These are phyloP conservation scores for Hypoxylon subgilvum DNA, from an alignment of 495 filamentous ascomycete species.

Conservation along the genomic window DNA sequence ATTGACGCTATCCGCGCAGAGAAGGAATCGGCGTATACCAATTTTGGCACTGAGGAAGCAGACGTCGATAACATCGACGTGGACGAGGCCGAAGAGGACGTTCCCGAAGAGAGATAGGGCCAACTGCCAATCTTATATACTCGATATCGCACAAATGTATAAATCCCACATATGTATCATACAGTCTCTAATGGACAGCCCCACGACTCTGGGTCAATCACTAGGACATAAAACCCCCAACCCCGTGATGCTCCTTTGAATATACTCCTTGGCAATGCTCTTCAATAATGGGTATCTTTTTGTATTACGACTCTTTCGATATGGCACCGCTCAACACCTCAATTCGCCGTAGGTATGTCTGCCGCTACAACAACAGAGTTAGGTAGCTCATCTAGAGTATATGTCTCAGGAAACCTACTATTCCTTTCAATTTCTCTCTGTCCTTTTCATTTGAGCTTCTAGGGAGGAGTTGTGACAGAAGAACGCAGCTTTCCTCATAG, in stretches of 20 bases:
- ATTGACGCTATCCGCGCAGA: conserved; percentile 51
- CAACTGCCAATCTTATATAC: conserved; percentile 6
- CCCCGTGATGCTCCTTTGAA: conserved; percentile 6
- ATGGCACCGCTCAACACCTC: conserved; percentile 14
- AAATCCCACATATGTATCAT: conserved; percentile 22
- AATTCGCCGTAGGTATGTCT: conserved; percentile 29
- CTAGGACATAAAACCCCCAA: conserved; percentile 1
- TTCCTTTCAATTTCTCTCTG: conserved; percentile 80
- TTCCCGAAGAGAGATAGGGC: neutral
- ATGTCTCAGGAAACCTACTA: conserved; percentile 65
- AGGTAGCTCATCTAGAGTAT: neutral
- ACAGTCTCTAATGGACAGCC: conserved; percentile 2
- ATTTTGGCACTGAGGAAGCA: conserved; percentile 43
- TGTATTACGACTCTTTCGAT: conserved; percentile 17
- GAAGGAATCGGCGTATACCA: conserved; percentile 55
- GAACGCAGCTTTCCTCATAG: conserved; percentile 84
- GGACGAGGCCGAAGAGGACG: conserved; percentile 12
- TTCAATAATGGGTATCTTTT: conserved; percentile 14
- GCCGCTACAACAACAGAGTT: conserved; percentile 16
- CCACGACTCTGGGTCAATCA: conserved; percentile 8
- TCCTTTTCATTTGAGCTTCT: conserved; percentile 84
- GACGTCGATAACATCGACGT: conserved; percentile 10
- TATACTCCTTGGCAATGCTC: too few species aligned
- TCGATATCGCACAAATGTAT: conserved; percentile 39
- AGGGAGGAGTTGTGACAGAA: conserved; percentile 85